A percentile compares a stretch with the other conserved stretches of the same genome.
These are phyloP conservation scores for Cronartium quercuum DNA, from an alignment of 1,284 basidiomycete genomes.

Conservation along the genomic window DNA sequence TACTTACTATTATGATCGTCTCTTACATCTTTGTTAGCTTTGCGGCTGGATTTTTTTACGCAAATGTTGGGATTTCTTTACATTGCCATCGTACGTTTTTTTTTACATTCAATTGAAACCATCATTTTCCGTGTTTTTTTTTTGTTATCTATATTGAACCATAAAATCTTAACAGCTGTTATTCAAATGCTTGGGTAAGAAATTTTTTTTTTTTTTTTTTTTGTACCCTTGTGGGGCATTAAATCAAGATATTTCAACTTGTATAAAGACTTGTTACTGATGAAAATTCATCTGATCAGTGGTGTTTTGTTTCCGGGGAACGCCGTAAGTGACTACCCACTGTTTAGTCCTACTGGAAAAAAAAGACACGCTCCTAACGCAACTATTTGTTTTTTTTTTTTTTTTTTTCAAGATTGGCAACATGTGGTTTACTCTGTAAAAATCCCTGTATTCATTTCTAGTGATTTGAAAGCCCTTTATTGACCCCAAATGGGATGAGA, in stretches of 20 bases:
- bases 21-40: constrained; percentile 2
- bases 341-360: too few relatives aligned
- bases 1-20: neutral
- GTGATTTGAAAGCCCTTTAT: neutral
- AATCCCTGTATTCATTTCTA: neutral
- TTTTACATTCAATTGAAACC: neutral
- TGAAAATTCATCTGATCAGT: neutral
- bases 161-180: constrained; percentile 9
- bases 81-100: constrained; percentile 29
- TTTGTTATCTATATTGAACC: neutral
- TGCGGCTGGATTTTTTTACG: constrained; percentile 34
- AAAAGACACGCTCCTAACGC: too few relatives aligned
- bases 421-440: constrained; percentile 33
- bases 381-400: too few relatives aligned
- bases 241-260: neutral
- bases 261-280: neutral
- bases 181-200: constrained; percentile 32
- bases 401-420: too few relatives aligned
- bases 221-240: too few relatives aligned
- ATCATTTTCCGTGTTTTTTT: neutral
- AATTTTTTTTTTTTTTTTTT: too few relatives aligned
- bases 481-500: neutral
- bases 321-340: too few relatives aligned
- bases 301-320: constrained; percentile 35
- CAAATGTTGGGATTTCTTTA: constrained; percentile 12